These are phyloP conservation scores for Lablab purpureus DNA, from an alignment of 306 rosid species.

Conservation along the genomic window DNA sequence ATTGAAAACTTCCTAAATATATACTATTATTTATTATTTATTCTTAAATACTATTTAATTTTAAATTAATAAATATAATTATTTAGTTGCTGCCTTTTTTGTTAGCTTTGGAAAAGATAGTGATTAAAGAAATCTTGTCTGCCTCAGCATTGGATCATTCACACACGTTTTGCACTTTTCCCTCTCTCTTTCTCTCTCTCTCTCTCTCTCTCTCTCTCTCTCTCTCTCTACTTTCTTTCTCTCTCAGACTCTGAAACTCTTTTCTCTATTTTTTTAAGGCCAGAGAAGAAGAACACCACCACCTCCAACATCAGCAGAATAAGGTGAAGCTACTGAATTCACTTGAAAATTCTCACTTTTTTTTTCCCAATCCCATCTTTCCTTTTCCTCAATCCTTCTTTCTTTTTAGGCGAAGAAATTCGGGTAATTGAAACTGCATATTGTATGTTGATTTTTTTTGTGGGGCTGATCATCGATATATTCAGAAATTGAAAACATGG, in stretches of 20 bases:
- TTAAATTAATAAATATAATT: background rate
- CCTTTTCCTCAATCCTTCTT: background rate
- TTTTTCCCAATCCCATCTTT: background rate
- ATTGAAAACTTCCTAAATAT: too few relatives aligned
- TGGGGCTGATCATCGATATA: background rate
- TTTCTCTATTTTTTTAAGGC: slow-evolving; percentile 31
- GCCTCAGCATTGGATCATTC: slow-evolving; percentile 58
- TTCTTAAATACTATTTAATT: too few relatives aligned
- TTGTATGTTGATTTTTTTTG: background rate
- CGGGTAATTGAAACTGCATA: background rate
- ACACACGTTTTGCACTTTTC: slow-evolving; percentile 41
- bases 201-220: background rate
- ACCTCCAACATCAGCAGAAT: background rate
- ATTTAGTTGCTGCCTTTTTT: background rate
- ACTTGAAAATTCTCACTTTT: background rate
- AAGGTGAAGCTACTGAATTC: slow-evolving; percentile 42
- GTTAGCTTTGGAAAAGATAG: slow-evolving; percentile 30
- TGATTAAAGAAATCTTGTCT: background rate
- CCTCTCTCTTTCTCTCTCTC: slow-evolving; percentile 7
- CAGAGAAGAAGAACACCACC: background rate
- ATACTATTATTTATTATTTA: too few relatives aligned
- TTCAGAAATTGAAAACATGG: background rate
- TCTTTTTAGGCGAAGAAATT: background rate
- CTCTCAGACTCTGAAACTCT: background rate
- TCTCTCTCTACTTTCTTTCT: slow-evolving; percentile 8